Evolutionary conservation across 768 basidiomycete species (phyloP).

Genomic region (Panaeolus papilionaceus): DNA sequence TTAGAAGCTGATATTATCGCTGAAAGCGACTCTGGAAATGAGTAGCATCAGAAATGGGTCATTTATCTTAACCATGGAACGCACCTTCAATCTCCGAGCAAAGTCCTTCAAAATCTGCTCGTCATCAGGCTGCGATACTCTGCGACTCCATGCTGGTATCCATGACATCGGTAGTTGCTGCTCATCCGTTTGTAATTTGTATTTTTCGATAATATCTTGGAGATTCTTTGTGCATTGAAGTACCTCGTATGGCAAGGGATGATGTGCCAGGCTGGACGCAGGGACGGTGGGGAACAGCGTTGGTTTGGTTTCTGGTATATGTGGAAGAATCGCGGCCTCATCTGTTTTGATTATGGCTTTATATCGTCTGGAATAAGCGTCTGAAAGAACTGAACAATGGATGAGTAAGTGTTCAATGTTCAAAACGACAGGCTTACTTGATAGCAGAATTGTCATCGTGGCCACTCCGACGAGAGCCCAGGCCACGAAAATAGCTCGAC

Average conservation of each 20-base stretch:
- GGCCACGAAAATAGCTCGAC: slow-evolving; percentile 76
- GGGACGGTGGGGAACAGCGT: not conserved
- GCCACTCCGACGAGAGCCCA: slow-evolving; percentile 83
- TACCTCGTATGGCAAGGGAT: slow-evolving; percentile 1
- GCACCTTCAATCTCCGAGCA: not conserved
- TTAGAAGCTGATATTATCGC: not conserved
- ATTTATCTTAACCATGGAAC: not conserved
- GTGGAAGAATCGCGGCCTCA: not conserved
- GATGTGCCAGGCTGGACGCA: not conserved
- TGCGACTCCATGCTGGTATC: slow-evolving; percentile 8
- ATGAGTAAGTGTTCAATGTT: not conserved
- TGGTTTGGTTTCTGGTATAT: not conserved
- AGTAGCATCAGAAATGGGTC: not conserved
- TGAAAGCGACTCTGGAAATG: not conserved
- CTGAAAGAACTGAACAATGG: slow-evolving; percentile 22
- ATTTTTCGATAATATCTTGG: not conserved
- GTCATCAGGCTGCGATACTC: not conserved
- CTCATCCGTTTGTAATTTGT: not conserved
- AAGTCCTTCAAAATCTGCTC: not conserved
- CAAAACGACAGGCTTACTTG: slow-evolving; percentile 45
- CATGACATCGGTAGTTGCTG: not conserved
- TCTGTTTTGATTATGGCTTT: slow-evolving; percentile 9
- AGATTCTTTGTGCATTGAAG: not conserved
- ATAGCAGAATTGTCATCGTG: slow-evolving; percentile 77
- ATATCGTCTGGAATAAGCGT: not conserved